These are phyloP conservation scores for Selaginella tamariscina DNA, from an alignment of 75 land plant species.

Conservation along the genomic window DNA sequence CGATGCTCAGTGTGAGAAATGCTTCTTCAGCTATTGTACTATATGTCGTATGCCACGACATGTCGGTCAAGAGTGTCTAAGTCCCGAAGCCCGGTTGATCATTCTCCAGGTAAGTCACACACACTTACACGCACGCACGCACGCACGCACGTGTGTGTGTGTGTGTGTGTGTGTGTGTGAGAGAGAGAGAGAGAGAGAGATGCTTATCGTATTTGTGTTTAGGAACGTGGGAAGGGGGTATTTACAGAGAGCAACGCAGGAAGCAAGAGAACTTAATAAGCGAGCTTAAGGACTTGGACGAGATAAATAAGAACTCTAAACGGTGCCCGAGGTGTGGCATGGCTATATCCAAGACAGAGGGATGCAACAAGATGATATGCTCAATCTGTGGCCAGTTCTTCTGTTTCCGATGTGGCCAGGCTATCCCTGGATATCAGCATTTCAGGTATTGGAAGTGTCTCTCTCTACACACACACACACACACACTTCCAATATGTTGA, in stretches of 20 bases:
- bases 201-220: no score
- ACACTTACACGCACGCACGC: no score
- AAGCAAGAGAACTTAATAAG: conserved; percentile 47
- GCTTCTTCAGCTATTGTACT: conserved; percentile 73
- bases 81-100: no score
- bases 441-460: conserved; percentile 34
- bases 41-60: conserved; percentile 69
- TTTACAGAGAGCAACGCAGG: conserved; percentile 23
- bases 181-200: no score
- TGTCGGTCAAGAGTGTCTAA: conserved; percentile 63
- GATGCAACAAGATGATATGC: conserved; percentile 93
- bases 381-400: conserved; percentile 65
- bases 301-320: conserved; percentile 50
- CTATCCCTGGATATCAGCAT: conserved; percentile 74
- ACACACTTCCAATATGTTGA: no score
- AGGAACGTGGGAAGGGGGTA: no score
- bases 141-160: no score
- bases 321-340: conserved; percentile 85
- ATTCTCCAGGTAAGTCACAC: no score
- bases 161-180: no score
- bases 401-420: conserved; percentile 58
- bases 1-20: conserved; percentile 65
- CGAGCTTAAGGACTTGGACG: no score
- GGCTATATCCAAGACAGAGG: conserved; percentile 70
- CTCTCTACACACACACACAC: no score